These are phyloP conservation scores for Dryas drummondii DNA, from an alignment of 306 rosid genomes.

Conservation along the genomic window DNA sequence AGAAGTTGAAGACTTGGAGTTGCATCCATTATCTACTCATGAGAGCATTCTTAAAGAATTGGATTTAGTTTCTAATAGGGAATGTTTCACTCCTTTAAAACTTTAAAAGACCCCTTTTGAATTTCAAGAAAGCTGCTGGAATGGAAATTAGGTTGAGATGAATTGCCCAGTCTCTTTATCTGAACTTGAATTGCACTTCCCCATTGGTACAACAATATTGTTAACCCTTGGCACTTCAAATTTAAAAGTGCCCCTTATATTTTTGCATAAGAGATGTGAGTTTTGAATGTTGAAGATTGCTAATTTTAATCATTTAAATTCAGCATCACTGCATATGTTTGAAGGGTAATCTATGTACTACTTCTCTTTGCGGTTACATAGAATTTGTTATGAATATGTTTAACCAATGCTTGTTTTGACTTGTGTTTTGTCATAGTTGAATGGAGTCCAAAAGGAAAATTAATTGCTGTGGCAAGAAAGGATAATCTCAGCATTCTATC, in stretches of 20 bases:
- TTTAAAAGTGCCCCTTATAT: background rate
- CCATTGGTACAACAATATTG: background rate
- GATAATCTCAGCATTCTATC: slow-evolving; percentile 66
- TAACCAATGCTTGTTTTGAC: slow-evolving; percentile 20
- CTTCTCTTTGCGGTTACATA: background rate
- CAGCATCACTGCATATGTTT: background rate
- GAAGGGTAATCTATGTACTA: background rate
- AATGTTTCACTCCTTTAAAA: no score
- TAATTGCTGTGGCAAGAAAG: slow-evolving; percentile 71
- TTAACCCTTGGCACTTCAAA: background rate
- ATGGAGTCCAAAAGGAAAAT: slow-evolving; percentile 66
- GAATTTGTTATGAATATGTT: background rate
- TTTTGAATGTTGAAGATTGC: background rate
- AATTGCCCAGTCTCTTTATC: background rate
- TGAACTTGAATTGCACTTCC: slow-evolving; percentile 1
- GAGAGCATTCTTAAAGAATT: background rate
- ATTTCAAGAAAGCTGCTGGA: no score
- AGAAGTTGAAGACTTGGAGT: background rate
- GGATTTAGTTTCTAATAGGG: no score
- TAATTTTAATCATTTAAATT: background rate
- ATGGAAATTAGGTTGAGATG: background rate
- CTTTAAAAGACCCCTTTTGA: no score
- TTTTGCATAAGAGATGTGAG: no score
- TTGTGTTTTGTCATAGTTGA: slow-evolving; percentile 52
- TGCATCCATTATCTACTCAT: background rate